Conservation (phyloP, 495 filamentous ascomycete species). For the Xylaria bambusicola region DNA sequence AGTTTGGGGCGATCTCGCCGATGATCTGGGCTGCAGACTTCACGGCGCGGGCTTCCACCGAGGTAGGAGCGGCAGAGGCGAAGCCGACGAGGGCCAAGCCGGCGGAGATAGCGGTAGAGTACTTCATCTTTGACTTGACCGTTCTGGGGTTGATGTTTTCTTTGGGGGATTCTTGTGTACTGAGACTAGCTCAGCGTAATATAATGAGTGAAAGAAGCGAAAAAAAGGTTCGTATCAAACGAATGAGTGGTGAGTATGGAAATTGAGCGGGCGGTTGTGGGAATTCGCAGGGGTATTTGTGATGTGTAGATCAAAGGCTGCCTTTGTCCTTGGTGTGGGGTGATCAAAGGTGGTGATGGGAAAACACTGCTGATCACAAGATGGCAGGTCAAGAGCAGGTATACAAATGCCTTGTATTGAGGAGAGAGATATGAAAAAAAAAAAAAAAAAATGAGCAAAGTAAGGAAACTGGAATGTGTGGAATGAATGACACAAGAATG, state of each 20-base stretch:
- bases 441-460: neutral
- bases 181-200: slow-evolving; percentile 8
- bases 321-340: slow-evolving; percentile 24
- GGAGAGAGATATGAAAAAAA: neutral
- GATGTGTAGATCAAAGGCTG: neutral
- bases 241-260: neutral
- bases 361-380: slow-evolving; percentile 25
- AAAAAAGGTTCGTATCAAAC: slow-evolving; percentile 12
- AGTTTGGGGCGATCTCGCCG: slow-evolving; percentile 50
- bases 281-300: neutral
- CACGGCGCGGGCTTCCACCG: slow-evolving; percentile 39
- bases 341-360: slow-evolving; percentile 3
- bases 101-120: slow-evolving; percentile 26
- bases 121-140: slow-evolving; percentile 24
- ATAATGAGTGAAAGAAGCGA: neutral
- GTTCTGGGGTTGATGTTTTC: slow-evolving; percentile 1
- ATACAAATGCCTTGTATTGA: slow-evolving; percentile 8
- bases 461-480: neutral
- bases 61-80: slow-evolving; percentile 20
- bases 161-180: slow-evolving; percentile 5
- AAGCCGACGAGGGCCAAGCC: slow-evolving; percentile 30
- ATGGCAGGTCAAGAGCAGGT: slow-evolving; percentile 14
- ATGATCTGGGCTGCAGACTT: slow-evolving; percentile 35
- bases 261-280: neutral
- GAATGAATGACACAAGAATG: neutral